A percentile compares a stretch with the other conserved stretches of the same genome.
These are phyloP conservation scores for Irpex sp. DNA, from an alignment of 1,284 basidiomycete genomes.

Conservation along the genomic window DNA sequence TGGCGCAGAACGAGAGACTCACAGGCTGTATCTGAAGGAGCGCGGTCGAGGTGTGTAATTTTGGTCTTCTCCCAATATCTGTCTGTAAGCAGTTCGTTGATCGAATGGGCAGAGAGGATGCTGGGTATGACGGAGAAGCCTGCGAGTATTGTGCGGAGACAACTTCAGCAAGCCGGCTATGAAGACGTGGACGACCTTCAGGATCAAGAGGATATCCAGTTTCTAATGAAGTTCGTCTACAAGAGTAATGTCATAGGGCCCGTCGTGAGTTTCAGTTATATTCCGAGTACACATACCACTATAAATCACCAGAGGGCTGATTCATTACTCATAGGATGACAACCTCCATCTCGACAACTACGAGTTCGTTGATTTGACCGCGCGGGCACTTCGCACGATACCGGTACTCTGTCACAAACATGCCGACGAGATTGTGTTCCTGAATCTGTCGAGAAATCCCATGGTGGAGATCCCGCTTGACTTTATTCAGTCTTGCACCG, in stretches of 20 bases:
- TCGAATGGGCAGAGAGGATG: slow-evolving; percentile 63
- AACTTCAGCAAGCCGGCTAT: slow-evolving; percentile 91
- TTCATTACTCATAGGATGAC: slow-evolving; percentile 46
- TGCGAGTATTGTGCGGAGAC: slow-evolving; percentile 78
- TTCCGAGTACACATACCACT: too few relatives aligned
- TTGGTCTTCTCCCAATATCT: background rate
- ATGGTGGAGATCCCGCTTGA: slow-evolving; percentile 96
- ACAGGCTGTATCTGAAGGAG: slow-evolving; percentile 82
- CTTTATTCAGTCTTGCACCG: slow-evolving; percentile 89
- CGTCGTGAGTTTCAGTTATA: slow-evolving; percentile 42
- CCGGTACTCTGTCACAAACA: slow-evolving; percentile 88
- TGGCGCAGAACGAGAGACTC: slow-evolving; percentile 51
- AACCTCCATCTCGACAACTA: slow-evolving; percentile 74
- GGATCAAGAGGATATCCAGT: slow-evolving; percentile 80
- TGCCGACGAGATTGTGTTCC: slow-evolving; percentile 81
- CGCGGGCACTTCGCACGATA: slow-evolving; percentile 83
- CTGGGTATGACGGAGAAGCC: slow-evolving; percentile 82
- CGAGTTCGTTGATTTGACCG: slow-evolving; percentile 83
- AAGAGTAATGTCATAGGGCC: slow-evolving; percentile 68
- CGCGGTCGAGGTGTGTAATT: slow-evolving; percentile 68
- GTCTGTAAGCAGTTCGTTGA: background rate
- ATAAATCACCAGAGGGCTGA: too few relatives aligned
- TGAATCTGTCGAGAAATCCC: slow-evolving; percentile 93
- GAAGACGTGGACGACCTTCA: slow-evolving; percentile 81
- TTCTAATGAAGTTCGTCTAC: slow-evolving; percentile 88